These are phyloP conservation scores for Chlorella sp. DNA, from an alignment of 139 green algal genomes.

Conservation along the genomic window DNA sequence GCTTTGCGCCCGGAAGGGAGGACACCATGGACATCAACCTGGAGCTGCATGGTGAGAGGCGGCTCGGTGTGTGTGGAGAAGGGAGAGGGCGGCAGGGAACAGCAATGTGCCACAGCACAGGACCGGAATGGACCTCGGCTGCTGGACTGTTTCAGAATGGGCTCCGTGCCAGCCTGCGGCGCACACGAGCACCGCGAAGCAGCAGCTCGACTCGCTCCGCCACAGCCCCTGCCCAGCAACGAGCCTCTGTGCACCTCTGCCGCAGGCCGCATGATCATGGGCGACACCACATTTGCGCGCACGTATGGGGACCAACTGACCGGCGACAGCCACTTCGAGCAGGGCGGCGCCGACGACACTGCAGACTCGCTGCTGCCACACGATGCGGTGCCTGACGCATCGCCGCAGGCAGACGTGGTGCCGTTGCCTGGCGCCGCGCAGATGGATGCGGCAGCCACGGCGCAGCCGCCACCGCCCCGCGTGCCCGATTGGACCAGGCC, in stretches of 20 bases:
- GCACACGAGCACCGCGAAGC: no score
- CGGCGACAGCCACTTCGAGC: not conserved
- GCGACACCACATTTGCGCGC: slow-evolving; percentile 72
- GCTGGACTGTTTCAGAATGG: no score
- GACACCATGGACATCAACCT: slow-evolving; percentile 67
- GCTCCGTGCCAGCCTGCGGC: no score
- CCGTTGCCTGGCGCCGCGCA: not conserved
- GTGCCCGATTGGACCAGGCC: slow-evolving; percentile 26
- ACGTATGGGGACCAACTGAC: slow-evolving; percentile 60
- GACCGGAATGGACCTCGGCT: no score
- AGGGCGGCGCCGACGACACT: slow-evolving; percentile 12
- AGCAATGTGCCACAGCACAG: no score
- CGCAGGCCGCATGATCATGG: slow-evolving; percentile 67
- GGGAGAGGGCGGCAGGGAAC: not conserved
- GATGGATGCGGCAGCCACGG: not conserved
- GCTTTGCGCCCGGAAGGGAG: slow-evolving; percentile 73
- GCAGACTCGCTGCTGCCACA: slow-evolving; percentile 10
- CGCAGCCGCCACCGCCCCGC: not conserved
- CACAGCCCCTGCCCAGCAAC: no score
- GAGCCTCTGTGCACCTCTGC: not conserved
- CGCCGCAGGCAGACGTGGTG: not conserved
- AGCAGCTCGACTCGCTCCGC: no score
- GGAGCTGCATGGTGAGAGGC: slow-evolving; percentile 48
- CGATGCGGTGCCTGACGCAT: not conserved
- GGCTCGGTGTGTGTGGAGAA: not conserved